Evolutionary conservation across 352 stramenopile genomes (phyloP).

Genomic region (Phytophthora litchii): DNA sequence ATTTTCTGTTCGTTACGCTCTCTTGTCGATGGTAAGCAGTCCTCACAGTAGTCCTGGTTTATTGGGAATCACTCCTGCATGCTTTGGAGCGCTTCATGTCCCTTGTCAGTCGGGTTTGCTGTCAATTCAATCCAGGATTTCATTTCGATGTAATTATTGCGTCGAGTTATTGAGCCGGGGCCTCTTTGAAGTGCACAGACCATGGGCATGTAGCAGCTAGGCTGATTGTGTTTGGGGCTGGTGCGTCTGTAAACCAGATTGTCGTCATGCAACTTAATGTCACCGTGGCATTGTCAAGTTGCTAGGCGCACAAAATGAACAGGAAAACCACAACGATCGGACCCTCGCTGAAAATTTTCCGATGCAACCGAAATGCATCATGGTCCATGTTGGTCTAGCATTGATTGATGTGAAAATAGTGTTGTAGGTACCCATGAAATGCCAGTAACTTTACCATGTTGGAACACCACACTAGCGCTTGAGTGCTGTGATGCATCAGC

Average conservation of each 20-base stretch:
- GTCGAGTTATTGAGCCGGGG: not conserved
- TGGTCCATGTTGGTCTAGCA: too few relatives aligned
- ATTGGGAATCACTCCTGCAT: not conserved
- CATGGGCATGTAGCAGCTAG: not conserved
- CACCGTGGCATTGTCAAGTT: not conserved
- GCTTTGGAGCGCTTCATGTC: not conserved
- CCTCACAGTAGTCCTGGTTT: not conserved
- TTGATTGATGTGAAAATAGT: too few relatives aligned
- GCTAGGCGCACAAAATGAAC: not conserved
- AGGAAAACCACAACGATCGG: not conserved
- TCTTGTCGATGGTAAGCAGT: too few relatives aligned
- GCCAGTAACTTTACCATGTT: too few relatives aligned
- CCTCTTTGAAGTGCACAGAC: too few relatives aligned
- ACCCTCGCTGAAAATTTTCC: too few relatives aligned
- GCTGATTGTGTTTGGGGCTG: not conserved
- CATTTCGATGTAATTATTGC: not conserved
- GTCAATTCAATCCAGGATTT: not conserved
- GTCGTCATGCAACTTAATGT: not conserved
- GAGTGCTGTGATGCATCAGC: too few relatives aligned
- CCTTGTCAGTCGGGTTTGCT: too few relatives aligned
- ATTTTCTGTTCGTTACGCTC: not conserved
- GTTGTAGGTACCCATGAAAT: too few relatives aligned
- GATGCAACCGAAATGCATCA: too few relatives aligned
- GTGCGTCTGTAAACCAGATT: not conserved
- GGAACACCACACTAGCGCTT: too few relatives aligned